Evolutionary conservation across 1,139 yeast genomes (phyloP), one percentile per base, ranked within the genome.

Genomic region (Kurtzmaniella natalensis): DNA sequence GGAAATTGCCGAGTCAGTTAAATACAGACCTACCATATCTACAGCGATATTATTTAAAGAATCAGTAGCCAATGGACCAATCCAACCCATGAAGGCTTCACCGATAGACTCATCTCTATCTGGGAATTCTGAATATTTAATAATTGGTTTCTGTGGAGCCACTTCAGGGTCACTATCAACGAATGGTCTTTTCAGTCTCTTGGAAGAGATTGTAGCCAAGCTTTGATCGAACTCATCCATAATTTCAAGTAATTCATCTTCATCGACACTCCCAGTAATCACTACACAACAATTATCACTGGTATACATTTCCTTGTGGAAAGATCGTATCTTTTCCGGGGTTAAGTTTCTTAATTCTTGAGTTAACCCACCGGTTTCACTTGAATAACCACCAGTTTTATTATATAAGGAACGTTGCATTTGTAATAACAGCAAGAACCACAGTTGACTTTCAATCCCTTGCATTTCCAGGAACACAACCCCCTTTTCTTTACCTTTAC

Each of bases 401-500:
- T 70, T 62, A 47, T 77, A 88, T 43, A 88, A 53, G 1, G 73
- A 51, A 48, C 81, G 72, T 51, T 84, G 86, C 50, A 80, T 63
- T 37, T 75, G 76, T 43, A 80, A 60, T 45, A 71, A 71, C n/a
- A 85, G 60, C 19, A 86, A 63, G 43, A 80, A 83, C 76, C 81
- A 80, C n/a, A 89, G 72, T 43, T 81, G 85, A 46, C 77, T 76
- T 55, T 88, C 95, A 37, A 84, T 81, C 13, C 89, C 97, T 53
- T 88, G 96, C 97, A 94, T 94, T 60, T 94, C 99, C 39, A 94
- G 83, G 55, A 84, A 94, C 3, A 94, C 98, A 25, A 94, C 98
- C 42, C 99, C 99, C 52, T 87, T 87, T 49, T 94, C 98, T 42
- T 82, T 80, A 18, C 87, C 96, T 11, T 77, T 71, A 1, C 95